Conservation (phyloP, 768 basidiomycete species). For the Calocera cornea region DNA sequence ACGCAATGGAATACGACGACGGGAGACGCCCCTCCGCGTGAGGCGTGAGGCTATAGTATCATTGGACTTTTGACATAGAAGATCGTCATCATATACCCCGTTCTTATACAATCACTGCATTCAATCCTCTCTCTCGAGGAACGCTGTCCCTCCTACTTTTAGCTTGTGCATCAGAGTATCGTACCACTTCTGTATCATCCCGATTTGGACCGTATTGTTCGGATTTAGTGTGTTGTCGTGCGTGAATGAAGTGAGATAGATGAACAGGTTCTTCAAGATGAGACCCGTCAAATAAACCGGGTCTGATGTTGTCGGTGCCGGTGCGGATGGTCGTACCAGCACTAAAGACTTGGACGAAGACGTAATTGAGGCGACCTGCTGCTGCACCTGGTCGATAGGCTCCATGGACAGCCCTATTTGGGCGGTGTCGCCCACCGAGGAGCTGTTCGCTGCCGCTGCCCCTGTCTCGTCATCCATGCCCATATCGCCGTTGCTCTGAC, state of each 20-base stretch:
- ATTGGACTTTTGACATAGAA: neutral
- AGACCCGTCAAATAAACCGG: conserved; percentile 49
- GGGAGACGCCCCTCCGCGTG: conserved; percentile 40
- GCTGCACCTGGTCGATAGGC: conserved; percentile 47
- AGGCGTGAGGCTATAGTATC: neutral
- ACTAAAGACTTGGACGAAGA: conserved; percentile 3
- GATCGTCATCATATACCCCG: neutral
- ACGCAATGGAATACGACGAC: conserved; percentile 57
- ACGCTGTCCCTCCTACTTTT: conserved; percentile 41
- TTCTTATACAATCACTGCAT: neutral
- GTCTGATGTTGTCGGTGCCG: conserved; percentile 26
- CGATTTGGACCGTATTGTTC: conserved; percentile 48
- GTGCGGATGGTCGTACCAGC: neutral
- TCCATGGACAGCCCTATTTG: conserved; percentile 72
- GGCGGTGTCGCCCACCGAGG: conserved; percentile 41
- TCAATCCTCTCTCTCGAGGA: conserved; percentile 36
- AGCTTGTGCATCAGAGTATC: conserved; percentile 51
- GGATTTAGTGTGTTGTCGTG: conserved; percentile 31
- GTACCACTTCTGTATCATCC: conserved; percentile 54
- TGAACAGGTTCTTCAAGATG: conserved; percentile 60
- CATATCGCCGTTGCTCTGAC: conserved; percentile 22
- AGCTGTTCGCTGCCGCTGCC: conserved; percentile 20
- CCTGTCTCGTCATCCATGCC: conserved; percentile 21
- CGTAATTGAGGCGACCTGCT: conserved; percentile 41
- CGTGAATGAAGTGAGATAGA: conserved; percentile 55